Percentiles rank a stretch among this genome's conserved stretches.
Conservation (phyloP, 805 yeast species). For the Candida chilensis region DNA sequence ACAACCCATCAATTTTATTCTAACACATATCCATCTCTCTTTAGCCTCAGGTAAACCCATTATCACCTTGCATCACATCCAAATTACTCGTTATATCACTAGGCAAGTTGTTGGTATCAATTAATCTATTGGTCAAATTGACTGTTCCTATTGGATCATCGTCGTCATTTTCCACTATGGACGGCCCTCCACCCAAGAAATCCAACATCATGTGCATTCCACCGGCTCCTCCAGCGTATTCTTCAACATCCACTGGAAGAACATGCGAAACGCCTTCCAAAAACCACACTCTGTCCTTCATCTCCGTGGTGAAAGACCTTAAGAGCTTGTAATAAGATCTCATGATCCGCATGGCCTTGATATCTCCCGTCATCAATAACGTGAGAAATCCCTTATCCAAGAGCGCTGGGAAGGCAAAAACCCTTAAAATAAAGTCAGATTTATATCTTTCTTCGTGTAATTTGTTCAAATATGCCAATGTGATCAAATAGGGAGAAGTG, state of each 20-base stretch:
- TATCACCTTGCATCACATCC: constrained; percentile 42
- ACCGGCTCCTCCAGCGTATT: constrained; percentile 78
- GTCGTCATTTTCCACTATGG: constrained; percentile 22
- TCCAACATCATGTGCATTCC: constrained; percentile 91
- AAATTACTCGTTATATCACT: constrained; percentile 43
- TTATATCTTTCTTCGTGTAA: constrained; percentile 74
- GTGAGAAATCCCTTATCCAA: constrained; percentile 75
- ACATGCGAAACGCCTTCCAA: constrained; percentile 86
- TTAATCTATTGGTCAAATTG: constrained; percentile 30
- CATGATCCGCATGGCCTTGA: constrained; percentile 86
- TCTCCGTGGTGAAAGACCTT: constrained; percentile 73
- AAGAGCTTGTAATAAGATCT: constrained; percentile 77
- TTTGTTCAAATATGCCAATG: constrained; percentile 79
- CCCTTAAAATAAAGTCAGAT: constrained; percentile 76
- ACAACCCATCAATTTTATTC: too few relatives aligned
- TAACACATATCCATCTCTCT: too few relatives aligned
- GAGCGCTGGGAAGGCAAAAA: constrained; percentile 90
- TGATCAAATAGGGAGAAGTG: constrained; percentile 79
- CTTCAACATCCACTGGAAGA: constrained; percentile 86
- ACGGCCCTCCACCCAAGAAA: constrained; percentile 63
- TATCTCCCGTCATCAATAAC: constrained; percentile 74
- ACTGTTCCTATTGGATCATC: constrained; percentile 3
- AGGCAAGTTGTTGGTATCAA: constrained; percentile 48
- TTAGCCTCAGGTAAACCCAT: constrained; percentile 19
- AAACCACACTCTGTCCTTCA: constrained; percentile 90